Conservation (phyloP, 2,329 filamentous ascomycete genomes). For the Neocatenulostroma microsporum region DNA sequence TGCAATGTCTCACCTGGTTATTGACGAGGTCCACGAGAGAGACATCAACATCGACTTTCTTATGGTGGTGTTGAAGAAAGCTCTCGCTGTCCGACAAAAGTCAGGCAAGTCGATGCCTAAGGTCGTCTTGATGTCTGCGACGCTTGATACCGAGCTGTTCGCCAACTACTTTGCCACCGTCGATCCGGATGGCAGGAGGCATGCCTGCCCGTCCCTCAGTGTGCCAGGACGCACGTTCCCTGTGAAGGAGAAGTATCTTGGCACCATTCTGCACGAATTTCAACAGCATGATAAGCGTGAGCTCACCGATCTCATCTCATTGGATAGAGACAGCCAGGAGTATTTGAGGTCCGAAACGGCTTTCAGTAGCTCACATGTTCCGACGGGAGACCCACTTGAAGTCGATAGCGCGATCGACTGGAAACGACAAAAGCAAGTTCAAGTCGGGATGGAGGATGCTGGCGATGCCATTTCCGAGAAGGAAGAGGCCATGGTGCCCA, state of each 20-base stretch:
- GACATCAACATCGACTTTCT: constrained; percentile 40
- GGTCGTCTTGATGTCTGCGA: constrained; percentile 45
- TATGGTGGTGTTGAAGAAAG: constrained; percentile 39
- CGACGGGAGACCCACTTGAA: constrained; percentile 6
- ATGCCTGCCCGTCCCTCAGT: constrained; percentile 34
- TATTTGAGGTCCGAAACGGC: constrained; percentile 16
- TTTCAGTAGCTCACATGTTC: constrained; percentile 9
- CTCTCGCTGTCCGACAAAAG: constrained; percentile 29
- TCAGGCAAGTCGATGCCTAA: constrained; percentile 33
- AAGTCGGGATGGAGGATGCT: constrained; percentile 19
- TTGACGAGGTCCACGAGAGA: constrained; percentile 47
- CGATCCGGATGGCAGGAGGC: constrained; percentile 22
- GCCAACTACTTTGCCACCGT: constrained; percentile 36
- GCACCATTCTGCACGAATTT: constrained; percentile 32
- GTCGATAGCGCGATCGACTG: constrained; percentile 32
- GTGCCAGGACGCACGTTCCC: constrained; percentile 40
- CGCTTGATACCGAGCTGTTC: constrained; percentile 40
- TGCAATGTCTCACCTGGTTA: constrained; percentile 40
- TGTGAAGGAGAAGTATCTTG: constrained; percentile 37
- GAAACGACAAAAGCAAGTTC: constrained; percentile 27
- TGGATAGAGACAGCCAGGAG: constrained; percentile 11
- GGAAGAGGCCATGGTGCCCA: constrained; percentile 35
- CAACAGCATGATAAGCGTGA: constrained; percentile 15
- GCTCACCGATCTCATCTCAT: constrained; percentile 11
- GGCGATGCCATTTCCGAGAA: constrained; percentile 20